Evolutionary conservation across 169 alveolate species (phyloP).

Genomic region (Pseudocohnilembus persalinus): DNA sequence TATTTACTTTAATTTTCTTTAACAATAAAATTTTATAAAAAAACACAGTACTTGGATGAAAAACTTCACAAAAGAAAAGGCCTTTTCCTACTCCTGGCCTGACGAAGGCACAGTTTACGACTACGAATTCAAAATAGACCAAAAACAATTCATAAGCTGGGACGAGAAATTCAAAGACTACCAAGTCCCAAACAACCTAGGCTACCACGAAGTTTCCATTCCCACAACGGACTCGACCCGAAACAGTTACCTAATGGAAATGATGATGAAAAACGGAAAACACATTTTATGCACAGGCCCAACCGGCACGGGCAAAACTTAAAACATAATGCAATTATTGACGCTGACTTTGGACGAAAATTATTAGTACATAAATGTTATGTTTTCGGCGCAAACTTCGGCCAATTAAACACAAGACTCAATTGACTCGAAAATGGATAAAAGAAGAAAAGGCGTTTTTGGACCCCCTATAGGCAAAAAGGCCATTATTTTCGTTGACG

Average conservation of each 20-base stretch:
- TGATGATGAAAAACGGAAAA: conserved; percentile 75
- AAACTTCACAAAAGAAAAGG: not conserved
- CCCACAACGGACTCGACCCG: conserved; percentile 93
- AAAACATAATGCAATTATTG: conserved; percentile 75
- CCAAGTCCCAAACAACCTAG: conserved; percentile 78
- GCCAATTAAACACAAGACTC: conserved; percentile 86
- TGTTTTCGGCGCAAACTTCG: conserved; percentile 88
- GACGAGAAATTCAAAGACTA: conserved; percentile 69
- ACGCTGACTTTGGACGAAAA: conserved; percentile 85
- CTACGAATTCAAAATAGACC: conserved; percentile 75
- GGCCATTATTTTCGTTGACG: conserved; percentile 91
- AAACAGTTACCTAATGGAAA: conserved; percentile 62
- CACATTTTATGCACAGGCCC: conserved; percentile 89
- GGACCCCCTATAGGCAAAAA: conserved; percentile 94
- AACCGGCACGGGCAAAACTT: conserved; percentile 94
- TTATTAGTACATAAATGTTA: conserved; percentile 76
- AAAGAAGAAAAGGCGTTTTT: conserved; percentile 90
- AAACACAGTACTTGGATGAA: not conserved
- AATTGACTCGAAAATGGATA: conserved; percentile 88
- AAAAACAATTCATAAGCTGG: conserved; percentile 85
- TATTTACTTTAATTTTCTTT: not conserved
- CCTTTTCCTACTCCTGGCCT: conserved; percentile 34
- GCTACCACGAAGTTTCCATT: conserved; percentile 89
- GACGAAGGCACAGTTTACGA: conserved; percentile 81
- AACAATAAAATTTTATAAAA: no score